Base-by-base conservation (phyloP, 176 grass and related monocot genomes). In the Pontederia crassipes region DNA sequence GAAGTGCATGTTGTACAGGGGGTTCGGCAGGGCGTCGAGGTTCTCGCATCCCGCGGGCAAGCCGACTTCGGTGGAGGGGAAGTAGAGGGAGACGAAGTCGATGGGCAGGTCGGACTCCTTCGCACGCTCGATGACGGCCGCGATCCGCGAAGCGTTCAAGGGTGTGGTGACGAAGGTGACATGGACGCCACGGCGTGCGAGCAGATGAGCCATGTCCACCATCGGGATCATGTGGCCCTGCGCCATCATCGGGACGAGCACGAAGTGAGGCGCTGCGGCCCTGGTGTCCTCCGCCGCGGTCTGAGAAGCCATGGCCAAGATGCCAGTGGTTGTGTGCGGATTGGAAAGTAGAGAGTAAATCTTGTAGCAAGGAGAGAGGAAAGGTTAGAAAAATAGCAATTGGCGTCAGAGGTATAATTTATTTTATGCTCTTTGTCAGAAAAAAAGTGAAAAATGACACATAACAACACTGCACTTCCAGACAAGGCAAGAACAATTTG, bases 211-310 rank as follows among this genome's bases (percentile, higher is more conserved):
- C 82, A 90, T 77, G 73, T 83, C 82, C 3, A 60, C 71, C 87
- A 90, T 90, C 2, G 82, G 87, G 49, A 90, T 90, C 49, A 54
- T 78, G 55, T 90, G 87, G 13, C 82, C 87, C 64, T 80, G 82
- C 16, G 76, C 75, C 82, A 90, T 74, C 49, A 86, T 1, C 0
- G 82, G 87, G 12, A 90, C 73, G 12, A 86, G 54, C 17, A 86
- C 59, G 26, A 81, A 86, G 57, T 86, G 79, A 28, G 64, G 20
- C 14, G 62, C 75, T 0, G 1, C 49, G 10, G 47, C 17, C 20
- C 1, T 15, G 48, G 20, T 63, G 35, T 55, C 35, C 64, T 17
- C 59, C 2, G 66, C 10, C 11, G 28, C 27, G 46, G 17, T 7
- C 4, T 1, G 54, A 10, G n/a, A 17, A 10, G 20, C 55, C 61